Evolutionary conservation across 108 stramenopile species (phyloP).

Genomic region (Pseudonitzschia multistriata): DNA sequence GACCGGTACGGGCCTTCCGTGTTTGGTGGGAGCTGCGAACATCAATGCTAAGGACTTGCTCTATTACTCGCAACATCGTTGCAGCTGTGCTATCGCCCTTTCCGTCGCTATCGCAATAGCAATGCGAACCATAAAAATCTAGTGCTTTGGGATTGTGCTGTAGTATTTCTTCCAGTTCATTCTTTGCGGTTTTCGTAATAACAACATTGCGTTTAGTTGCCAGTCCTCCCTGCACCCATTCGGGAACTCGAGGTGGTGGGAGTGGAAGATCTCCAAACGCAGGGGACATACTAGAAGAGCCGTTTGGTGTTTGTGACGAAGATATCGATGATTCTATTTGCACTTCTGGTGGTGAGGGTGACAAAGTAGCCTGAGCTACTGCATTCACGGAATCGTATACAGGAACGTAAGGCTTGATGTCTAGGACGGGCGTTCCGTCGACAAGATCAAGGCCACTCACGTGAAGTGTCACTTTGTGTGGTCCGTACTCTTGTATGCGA

Average conservation of each 20-base stretch:
- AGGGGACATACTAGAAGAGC: background rate
- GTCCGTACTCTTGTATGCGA: constrained; percentile 34
- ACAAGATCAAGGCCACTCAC: constrained; percentile 88
- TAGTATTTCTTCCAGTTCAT: constrained; percentile 45
- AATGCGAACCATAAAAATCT: constrained; percentile 70
- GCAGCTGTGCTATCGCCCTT: constrained; percentile 14
- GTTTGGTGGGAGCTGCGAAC: constrained; percentile 81
- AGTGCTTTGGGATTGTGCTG: constrained; percentile 34
- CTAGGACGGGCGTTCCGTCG: constrained; percentile 92
- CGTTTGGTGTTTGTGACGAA: background rate
- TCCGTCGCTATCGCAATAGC: constrained; percentile 33
- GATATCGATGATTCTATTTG: background rate
- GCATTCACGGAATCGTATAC: constrained; percentile 72
- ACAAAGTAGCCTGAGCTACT: background rate
- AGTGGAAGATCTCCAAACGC: background rate
- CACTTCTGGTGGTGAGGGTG: background rate
- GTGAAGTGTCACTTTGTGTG: constrained; percentile 42
- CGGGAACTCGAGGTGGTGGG: constrained; percentile 41
- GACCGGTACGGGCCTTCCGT: constrained; percentile 66
- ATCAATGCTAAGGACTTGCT: constrained; percentile 75
- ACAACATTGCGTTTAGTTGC: constrained; percentile 55
- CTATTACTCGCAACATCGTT: constrained; percentile 43
- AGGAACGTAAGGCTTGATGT: constrained; percentile 92
- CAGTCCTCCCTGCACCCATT: constrained; percentile 73
- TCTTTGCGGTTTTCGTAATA: constrained; percentile 40